Base-by-base conservation (phyloP, 306 rosid species). In the Amphicarpaea edgeworthii region DNA sequence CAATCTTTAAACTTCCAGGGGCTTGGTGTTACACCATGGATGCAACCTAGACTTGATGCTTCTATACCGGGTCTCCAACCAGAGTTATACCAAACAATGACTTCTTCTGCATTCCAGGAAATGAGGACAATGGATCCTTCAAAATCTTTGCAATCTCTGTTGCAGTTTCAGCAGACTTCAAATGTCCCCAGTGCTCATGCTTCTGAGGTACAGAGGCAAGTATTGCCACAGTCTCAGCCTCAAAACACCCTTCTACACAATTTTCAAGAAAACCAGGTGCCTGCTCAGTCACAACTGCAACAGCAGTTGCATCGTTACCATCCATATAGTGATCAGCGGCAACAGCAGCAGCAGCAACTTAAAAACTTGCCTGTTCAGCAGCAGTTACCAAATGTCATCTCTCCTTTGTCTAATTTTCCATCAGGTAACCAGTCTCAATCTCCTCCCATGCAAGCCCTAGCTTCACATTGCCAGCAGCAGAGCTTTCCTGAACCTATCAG, bases 41-140 rank as follows among this genome's bases (percentile, higher is more conserved):
- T 93, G 94, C 98, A 88, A 86, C 94, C 91, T 28, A 87, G 91
- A 85, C 73, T 86, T 19, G 96, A 90, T 72, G 85, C 93, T 63
- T 87, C 96, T 63, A 75, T 90, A 74, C 76, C 89, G 8, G 94
- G 94, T 54, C 75, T 93, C 78, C 98, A 89, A 54, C 79, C 94
- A 32, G 98, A 93, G 68, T 73, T 88, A 78, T 88, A 90, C 84
- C 98, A 93, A 82, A 90, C 94, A 68, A 87, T 90, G 94, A 88
- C 94, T 78, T 88, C 96, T 79, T 85, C 96, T 58, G 93, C 97
- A 47, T 89, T 90, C 59, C 97, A 93, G 83, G 96, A 93, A 54
- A 87, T 88, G 96, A 88, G 97, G 70, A 70, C 82, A 3, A 79
- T 83, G 30, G 93, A 87, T 76, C 92, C 90, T 37, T 86, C 93